phyloP scores from a whole-genome alignment of 2,329 filamentous ascomycete genomes.

The Decorospora gaudefroyi region DNA sequence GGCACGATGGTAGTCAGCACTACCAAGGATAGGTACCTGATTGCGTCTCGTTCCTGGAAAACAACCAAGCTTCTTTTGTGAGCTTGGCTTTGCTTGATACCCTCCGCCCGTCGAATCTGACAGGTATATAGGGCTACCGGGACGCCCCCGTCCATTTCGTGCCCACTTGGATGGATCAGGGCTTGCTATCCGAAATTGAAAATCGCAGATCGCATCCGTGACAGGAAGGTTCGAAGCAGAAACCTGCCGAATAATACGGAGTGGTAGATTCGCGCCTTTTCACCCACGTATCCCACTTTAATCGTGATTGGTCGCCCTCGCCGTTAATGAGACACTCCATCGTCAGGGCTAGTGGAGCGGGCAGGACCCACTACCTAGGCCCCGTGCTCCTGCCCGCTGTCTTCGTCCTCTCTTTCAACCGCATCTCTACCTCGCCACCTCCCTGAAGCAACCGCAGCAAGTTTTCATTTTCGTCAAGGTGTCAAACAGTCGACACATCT shows the following conservation, averaged over 20 bases:
- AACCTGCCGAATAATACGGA: slow-evolving; percentile 9
- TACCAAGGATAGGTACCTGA: slow-evolving; percentile 2
- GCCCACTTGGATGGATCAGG: too few relatives aligned
- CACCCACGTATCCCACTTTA: neutral
- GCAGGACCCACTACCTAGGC: slow-evolving; percentile 12
- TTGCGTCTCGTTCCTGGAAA: too few relatives aligned
- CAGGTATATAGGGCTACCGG: too few relatives aligned
- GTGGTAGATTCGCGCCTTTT: slow-evolving; percentile 1
- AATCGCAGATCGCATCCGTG: slow-evolving; percentile 7
- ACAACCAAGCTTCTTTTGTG: slow-evolving; percentile 22
- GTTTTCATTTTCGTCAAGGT: neutral
- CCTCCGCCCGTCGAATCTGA: too few relatives aligned
- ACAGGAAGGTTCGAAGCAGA: slow-evolving; percentile 21
- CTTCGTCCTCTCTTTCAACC: slow-evolving; percentile 1
- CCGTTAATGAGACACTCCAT: slow-evolving; percentile 2
- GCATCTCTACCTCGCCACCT: slow-evolving; percentile 23
- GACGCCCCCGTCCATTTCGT: too few relatives aligned
- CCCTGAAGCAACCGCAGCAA: slow-evolving; percentile 21
- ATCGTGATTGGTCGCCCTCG: neutral
- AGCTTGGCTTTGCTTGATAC: slow-evolving; percentile 18
- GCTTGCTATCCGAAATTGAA: too few relatives aligned
- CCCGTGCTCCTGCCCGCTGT: slow-evolving; percentile 1
- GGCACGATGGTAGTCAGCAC: neutral
- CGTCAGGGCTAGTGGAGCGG: neutral
- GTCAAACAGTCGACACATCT: too few relatives aligned